These are phyloP conservation scores for Blastomyces percursus DNA, from an alignment of 2,329 filamentous ascomycete species.

Conservation along the genomic window DNA sequence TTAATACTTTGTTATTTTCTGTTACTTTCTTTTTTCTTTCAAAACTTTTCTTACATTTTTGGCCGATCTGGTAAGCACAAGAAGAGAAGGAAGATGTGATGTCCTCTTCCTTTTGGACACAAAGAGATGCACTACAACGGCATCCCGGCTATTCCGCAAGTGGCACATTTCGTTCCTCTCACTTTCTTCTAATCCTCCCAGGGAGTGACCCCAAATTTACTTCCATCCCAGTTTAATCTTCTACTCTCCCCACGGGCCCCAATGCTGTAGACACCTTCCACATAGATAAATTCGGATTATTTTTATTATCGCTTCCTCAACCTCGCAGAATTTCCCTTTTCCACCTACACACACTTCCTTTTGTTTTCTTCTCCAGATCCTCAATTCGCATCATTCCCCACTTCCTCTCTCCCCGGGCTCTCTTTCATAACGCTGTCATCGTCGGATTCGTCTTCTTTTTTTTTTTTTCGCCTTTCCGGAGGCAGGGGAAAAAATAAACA, in stretches of 20 bases:
- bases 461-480: background rate
- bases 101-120: background rate
- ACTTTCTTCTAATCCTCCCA: background rate
- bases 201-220: background rate
- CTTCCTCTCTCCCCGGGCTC: background rate
- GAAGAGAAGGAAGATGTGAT: background rate
- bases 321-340: background rate
- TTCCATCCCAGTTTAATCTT: background rate
- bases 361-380: background rate
- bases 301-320: background rate
- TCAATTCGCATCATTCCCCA: background rate
- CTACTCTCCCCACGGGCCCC: too few species aligned
- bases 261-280: background rate
- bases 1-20: background rate
- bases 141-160: background rate
- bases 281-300: background rate
- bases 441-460: background rate
- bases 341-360: background rate
- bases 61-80: background rate
- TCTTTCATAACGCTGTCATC: background rate
- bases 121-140: background rate
- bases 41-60: background rate
- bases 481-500: background rate
- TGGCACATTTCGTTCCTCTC: background rate
- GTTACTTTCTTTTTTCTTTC: background rate